These are phyloP conservation scores for Actinidia chinensis DNA, from an alignment of 179 eudicot genomes.

Conservation along the genomic window DNA sequence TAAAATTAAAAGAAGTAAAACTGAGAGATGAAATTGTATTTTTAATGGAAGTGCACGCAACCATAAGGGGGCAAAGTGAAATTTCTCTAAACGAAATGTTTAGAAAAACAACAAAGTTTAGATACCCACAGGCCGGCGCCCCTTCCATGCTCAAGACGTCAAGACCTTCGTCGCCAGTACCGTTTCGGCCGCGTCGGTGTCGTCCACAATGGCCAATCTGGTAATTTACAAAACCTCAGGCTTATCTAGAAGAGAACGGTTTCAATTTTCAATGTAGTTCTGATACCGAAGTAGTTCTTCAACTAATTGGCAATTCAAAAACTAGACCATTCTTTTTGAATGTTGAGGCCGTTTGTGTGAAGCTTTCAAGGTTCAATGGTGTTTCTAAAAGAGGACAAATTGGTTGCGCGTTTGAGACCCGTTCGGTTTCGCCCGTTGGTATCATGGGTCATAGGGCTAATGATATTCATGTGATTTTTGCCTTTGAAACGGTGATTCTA, in stretches of 20 bases:
- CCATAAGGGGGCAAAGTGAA: too few relatives aligned
- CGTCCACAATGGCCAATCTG: slow-evolving; percentile 85
- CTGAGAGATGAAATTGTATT: too few relatives aligned
- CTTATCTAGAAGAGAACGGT: slow-evolving; percentile 62
- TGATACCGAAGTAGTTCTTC: slow-evolving; percentile 84
- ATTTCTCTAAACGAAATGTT: too few relatives aligned
- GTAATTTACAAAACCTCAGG: slow-evolving; percentile 64
- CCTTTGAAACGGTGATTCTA: slow-evolving; percentile 58
- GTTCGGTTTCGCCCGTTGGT: slow-evolving; percentile 66
- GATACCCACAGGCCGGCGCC: too few relatives aligned
- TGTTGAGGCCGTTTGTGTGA: slow-evolving; percentile 63
- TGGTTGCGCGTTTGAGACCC: slow-evolving; percentile 62
- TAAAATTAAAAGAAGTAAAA: too few relatives aligned
- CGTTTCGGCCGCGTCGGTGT: slow-evolving; percentile 73
- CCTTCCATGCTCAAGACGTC: slow-evolving; percentile 75
- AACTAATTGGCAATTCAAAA: slow-evolving; percentile 67
- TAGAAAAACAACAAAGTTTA: too few relatives aligned
- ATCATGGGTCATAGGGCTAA: slow-evolving; percentile 64
- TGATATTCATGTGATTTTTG: too few relatives aligned
- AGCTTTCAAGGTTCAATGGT: slow-evolving; percentile 55
- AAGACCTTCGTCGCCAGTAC: slow-evolving; percentile 82
- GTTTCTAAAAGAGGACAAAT: slow-evolving; percentile 49
- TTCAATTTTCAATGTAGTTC: slow-evolving; percentile 74
- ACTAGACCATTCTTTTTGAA: slow-evolving; percentile 58
- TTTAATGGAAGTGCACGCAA: too few relatives aligned